A percentile compares a stretch with the other conserved stretches of the same genome.
These are phyloP conservation scores for Xenosphaeropsis pyriputrescens DNA, from an alignment of 2,329 filamentous ascomycete species.

Conservation along the genomic window DNA sequence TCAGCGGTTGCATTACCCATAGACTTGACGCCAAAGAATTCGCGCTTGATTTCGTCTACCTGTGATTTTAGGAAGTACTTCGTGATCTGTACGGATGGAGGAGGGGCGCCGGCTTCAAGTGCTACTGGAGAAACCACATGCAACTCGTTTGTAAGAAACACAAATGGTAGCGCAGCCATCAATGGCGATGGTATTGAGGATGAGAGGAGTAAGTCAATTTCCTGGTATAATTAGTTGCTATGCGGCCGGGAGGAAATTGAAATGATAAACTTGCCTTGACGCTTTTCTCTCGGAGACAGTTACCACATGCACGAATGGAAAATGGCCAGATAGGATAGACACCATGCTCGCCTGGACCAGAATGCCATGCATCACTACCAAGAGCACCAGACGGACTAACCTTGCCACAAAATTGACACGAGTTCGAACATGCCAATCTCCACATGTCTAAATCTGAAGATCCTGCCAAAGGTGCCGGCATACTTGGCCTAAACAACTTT, in stretches of 20 bases:
- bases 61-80: constrained; percentile 54
- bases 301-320: constrained; percentile 47
- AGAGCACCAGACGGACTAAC: constrained; percentile 11
- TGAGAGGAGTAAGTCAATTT: constrained; percentile 54
- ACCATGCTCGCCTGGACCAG: constrained; percentile 45
- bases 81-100: constrained; percentile 33
- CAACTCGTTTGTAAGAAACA: constrained; percentile 45
- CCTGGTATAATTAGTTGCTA: constrained; percentile 31
- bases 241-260: constrained; percentile 1
- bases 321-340: constrained; percentile 60
- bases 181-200: constrained; percentile 43
- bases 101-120: constrained; percentile 33
- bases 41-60: constrained; percentile 43
- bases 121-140: constrained; percentile 42
- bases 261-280: constrained; percentile 42
- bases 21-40: constrained; percentile 48
- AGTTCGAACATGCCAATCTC: constrained; percentile 44
- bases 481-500: constrained; percentile 45
- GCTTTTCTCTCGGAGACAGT: constrained; percentile 44
- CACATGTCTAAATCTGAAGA: constrained; percentile 66
- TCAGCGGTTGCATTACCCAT: constrained; percentile 55
- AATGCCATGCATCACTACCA: constrained; percentile 32
- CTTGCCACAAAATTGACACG: constrained; percentile 56
- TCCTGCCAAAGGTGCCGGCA: constrained; percentile 52
- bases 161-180: constrained; percentile 53